Evolutionary conservation across 345 rosid genomes (phyloP).

Genomic region (Gossypium raimondii): DNA sequence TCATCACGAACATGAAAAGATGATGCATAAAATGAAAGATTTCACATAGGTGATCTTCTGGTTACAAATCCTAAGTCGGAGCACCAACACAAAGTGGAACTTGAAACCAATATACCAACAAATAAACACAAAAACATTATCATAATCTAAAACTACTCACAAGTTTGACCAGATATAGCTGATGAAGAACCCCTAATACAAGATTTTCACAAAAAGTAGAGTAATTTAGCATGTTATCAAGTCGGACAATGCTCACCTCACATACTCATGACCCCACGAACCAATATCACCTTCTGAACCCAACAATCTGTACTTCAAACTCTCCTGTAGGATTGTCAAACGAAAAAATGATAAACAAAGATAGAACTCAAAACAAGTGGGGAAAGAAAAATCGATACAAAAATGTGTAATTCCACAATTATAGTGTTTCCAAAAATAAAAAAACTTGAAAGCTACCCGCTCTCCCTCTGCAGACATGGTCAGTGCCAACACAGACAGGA

Average conservation of each 20-base stretch:
- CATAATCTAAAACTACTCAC: background rate
- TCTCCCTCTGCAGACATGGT: conserved; percentile 98
- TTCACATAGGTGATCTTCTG: background rate
- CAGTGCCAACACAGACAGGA: conserved; percentile 82
- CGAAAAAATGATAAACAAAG: background rate
- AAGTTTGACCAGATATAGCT: background rate
- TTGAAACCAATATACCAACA: background rate
- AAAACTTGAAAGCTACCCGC: conserved; percentile 51
- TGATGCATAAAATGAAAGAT: background rate
- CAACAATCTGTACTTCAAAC: conserved; percentile 73
- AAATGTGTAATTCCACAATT: background rate
- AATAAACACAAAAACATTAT: background rate
- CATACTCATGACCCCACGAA: conserved; percentile 98
- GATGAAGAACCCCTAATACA: background rate
- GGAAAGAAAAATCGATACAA: background rate
- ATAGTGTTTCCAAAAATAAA: background rate
- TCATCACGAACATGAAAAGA: background rate
- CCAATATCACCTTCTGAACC: conserved; percentile 93
- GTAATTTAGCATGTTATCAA: background rate
- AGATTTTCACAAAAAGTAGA: background rate
- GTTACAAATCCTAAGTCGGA: background rate
- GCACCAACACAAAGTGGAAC: background rate
- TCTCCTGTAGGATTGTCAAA: conserved; percentile 52
- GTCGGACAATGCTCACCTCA: conserved; percentile 41
- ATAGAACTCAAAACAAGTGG: background rate